Base-by-base conservation (phyloP, 768 basidiomycete species). In the Lactarius pseudohatsudake region DNA sequence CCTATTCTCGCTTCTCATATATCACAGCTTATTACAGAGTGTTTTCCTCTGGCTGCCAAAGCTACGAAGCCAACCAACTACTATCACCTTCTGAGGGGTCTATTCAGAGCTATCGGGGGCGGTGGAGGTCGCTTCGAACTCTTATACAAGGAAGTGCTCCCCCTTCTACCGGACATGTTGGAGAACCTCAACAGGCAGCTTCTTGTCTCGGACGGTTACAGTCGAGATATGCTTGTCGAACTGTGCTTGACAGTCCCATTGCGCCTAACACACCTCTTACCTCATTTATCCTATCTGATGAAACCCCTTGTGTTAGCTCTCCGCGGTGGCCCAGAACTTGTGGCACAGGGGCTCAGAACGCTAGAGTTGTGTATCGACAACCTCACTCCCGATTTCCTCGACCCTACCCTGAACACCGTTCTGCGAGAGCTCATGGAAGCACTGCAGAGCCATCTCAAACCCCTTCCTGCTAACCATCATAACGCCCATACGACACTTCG, bases 331-430 rank as follows among this genome's bases (percentile, higher is more conserved):
- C 85, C 89, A 7, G 97, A 99, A 62, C 86, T 97, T 56, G 91
- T 98, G 62, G 89, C 94, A 28, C 97, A 99, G 79, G 97, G 97
- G 55, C 80, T 99, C 30, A 86, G 97, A 7, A 99, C 97, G 0
- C 85, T 99, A 65, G 97, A 99, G 76, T 82, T 99, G n/a, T 98
- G 96, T 78, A 96, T 98, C 73, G 97, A 99, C 79, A 99, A 98
- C 74, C 84, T 99, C 32, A 97, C 94, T 0, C 94, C 94, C 2
- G 97, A 98, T 77, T 98, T 98, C 80, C 84, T 99, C 34, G 96
- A 98, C 72, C 97, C 97, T 3, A 96, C 94, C 2, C 85, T 98
- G 69, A 92, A 88, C 68, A 93, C 92, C 0, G 95, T 98, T 54
- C 82, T 97, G 53, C 84, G 94, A 57, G 94, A 98, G 69, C 80